Evolutionary conservation across 257 asterid species (phyloP).

Genomic region (Nicotiana otophora): DNA sequence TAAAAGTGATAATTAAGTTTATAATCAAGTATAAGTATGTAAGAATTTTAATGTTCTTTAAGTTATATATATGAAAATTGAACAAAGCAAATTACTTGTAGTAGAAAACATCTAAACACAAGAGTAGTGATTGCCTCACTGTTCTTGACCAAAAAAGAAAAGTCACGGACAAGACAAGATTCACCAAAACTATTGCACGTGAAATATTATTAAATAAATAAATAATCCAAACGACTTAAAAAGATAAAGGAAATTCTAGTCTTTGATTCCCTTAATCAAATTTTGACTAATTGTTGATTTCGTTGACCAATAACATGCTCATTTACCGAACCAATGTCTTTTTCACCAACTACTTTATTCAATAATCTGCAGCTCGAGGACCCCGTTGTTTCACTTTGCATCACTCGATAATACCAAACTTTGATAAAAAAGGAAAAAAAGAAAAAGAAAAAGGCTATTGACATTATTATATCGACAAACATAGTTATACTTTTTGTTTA

Average conservation of each 20-base stretch:
- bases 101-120: not conserved
- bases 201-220: slow-evolving; percentile 1
- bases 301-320: not conserved
- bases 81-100: not conserved
- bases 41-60: too few relatives aligned
- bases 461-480: not conserved
- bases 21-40: too few relatives aligned
- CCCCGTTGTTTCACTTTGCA: not conserved
- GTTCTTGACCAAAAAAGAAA: not conserved
- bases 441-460: not conserved
- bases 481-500: too few relatives aligned
- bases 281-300: not conserved
- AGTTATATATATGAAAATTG: not conserved
- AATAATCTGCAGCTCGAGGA: not conserved
- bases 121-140: not conserved
- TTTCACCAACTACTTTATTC: not conserved
- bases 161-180: not conserved
- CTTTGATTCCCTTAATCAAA: not conserved
- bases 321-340: not conserved
- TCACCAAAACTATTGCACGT: slow-evolving; percentile 3
- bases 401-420: not conserved
- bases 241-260: not conserved
- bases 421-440: not conserved
- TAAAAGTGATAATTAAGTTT: too few relatives aligned
- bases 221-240: not conserved